Conservation (phyloP, 2,329 filamentous ascomycete genomes). For the Colletotrichum tanaceti region DNA sequence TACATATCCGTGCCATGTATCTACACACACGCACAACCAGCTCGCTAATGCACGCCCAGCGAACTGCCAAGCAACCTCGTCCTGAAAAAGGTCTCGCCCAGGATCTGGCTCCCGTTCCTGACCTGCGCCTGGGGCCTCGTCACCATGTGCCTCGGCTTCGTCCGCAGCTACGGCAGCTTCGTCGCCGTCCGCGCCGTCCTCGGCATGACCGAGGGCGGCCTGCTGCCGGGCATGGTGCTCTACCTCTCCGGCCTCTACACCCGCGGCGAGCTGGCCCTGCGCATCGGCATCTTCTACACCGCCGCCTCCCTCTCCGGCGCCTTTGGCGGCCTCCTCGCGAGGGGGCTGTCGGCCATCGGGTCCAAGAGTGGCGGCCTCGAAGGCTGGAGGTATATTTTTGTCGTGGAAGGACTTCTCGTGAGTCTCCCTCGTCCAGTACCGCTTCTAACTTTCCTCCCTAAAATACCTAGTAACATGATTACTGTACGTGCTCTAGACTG, state of each 20-base stretch:
- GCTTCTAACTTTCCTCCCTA: too few relatives aligned
- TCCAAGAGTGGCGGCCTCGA: conserved; percentile 63
- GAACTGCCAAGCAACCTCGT: conserved; percentile 74
- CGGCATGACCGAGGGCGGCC: conserved; percentile 72
- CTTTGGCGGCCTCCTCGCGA: conserved; percentile 72
- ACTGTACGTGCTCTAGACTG: too few relatives aligned
- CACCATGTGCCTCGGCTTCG: conserved; percentile 68
- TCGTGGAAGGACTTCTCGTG: conserved; percentile 67
- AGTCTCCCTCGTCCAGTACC: conserved; percentile 42
- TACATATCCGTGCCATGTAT: too few relatives aligned
- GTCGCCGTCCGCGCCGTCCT: conserved; percentile 70
- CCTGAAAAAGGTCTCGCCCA: conserved; percentile 70
- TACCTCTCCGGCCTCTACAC: conserved; percentile 74
- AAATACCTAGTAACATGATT: too few relatives aligned
- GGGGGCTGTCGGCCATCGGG: conserved; percentile 70
- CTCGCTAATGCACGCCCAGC: conserved; percentile 48
- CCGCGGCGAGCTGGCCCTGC: conserved; percentile 68
- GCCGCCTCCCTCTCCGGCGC: conserved; percentile 73
- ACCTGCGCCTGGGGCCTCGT: conserved; percentile 69
- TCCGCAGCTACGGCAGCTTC: conserved; percentile 66
- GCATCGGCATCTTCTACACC: conserved; percentile 76
- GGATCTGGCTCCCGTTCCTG: conserved; percentile 69
- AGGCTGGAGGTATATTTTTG: conserved; percentile 73
- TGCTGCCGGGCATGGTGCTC: conserved; percentile 75
- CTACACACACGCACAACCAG: conserved; percentile 1